Evolutionary conservation across 1,139 yeast species (phyloP), one percentile per base, ranked within the genome.

Genomic region (Lodderomyces margitis): DNA sequence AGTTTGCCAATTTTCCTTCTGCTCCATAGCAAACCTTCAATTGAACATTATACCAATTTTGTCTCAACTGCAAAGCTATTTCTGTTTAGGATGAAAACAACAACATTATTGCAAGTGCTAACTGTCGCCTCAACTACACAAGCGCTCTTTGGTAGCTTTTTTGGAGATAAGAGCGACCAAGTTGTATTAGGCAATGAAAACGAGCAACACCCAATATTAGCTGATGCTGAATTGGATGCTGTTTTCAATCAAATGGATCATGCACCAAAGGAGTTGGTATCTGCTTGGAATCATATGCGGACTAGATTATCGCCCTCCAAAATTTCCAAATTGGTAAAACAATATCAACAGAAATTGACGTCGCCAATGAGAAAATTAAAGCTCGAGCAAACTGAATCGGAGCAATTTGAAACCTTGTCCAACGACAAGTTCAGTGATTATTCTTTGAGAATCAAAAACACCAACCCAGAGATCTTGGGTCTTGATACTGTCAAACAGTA

Each of bases 401-500:
- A 24, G 16, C 12, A 40, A 4, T 62, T 62, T 47, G 64, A 64
- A 39, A 43, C 50, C 2, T 51, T 64, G 9, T 40, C 54, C 8
- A 50, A 48, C 38, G 55, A 52, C 3, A 57, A 61, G 40, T 68
- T 62, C 46, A 49, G 55, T n/a, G 67, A 62, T 14, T 64, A 76
- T 48, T 42, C 66, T 11, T 55, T 76, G 41, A 64, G 80, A 50
- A 56, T 70, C 40, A 71, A 70, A 52, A 55, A 66, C 43, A 62
- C 66, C 21, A 50, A 64, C 40, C 81, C 81, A 0, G 70, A 64
- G 38, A 45, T 54, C 6, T 62, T 77, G 43, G 80, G 76, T 3
- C 61, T 80, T 41, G 86, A 80, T 49, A 64, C 74, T 6, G 83
- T 79, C 21, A 63, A 76, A 21, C 92, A 84, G 57, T 79, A 75